Percentiles rank a stretch among this genome's conserved stretches.
Evolutionary conservation across 2,329 filamentous ascomycete genomes (phyloP).

Genomic region (Ceratocystis albifundus): DNA sequence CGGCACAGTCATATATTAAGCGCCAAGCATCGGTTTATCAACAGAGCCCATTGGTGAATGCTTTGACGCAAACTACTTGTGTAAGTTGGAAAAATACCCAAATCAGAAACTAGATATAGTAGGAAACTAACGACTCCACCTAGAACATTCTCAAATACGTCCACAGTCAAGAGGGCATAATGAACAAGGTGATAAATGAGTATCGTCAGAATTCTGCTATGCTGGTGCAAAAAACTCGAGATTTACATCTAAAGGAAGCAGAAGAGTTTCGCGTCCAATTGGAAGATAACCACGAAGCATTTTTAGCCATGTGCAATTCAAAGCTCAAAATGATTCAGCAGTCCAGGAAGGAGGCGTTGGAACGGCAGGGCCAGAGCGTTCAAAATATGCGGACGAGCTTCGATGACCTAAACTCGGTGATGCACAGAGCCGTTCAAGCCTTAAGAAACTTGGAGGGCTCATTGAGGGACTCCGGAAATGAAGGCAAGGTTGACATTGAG

Average conservation of each 20-base stretch:
- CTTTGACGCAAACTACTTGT: constrained; percentile 16
- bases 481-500: background rate
- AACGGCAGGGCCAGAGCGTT: background rate
- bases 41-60: background rate
- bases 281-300: constrained; percentile 15
- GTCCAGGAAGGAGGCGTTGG: background rate
- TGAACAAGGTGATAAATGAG: constrained; percentile 17
- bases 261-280: background rate
- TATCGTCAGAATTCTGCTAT: constrained; percentile 6
- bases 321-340: constrained; percentile 12
- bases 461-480: background rate
- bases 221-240: constrained; percentile 14
- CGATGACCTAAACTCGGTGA: constrained; percentile 2
- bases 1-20: background rate
- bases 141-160: constrained; percentile 19
- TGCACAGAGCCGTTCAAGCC: constrained; percentile 2
- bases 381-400: constrained; percentile 2
- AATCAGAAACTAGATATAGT: background rate
- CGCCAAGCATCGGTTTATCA: background rate
- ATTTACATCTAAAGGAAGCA: constrained; percentile 13
- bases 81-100: constrained; percentile 11
- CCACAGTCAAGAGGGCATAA: constrained; percentile 12
- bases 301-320: constrained; percentile 14
- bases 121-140: background rate
- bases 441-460: constrained; percentile 11